These are phyloP conservation scores for Asclepias syriaca DNA, from an alignment of 257 asterid species.

Conservation along the genomic window DNA sequence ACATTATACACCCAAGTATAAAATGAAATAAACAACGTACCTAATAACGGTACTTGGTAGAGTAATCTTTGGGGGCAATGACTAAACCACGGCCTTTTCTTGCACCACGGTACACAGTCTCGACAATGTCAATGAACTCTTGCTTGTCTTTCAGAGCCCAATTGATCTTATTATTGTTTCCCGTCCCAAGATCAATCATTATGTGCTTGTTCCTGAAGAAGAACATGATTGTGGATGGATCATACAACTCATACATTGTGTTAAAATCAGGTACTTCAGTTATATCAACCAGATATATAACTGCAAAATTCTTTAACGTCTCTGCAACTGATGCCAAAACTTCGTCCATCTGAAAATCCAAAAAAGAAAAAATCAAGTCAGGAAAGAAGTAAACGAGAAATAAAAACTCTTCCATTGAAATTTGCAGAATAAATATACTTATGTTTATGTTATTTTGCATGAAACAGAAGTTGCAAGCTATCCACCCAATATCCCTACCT, in stretches of 20 bases:
- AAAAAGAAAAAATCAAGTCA: background rate
- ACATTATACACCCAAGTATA: too few relatives aligned
- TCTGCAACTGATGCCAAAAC: conserved; percentile 78
- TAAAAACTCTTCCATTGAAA: too few relatives aligned
- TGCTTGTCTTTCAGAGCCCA: conserved; percentile 98
- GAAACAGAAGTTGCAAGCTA: too few relatives aligned
- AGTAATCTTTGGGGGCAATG: too few relatives aligned
- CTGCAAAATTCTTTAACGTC: conserved; percentile 76
- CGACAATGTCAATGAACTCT: conserved; percentile 94
- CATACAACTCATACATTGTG: conserved; percentile 90
- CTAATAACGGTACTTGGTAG: too few relatives aligned
- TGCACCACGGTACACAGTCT: too few relatives aligned
- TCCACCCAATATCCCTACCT: too few relatives aligned
- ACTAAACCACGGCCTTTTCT: too few relatives aligned
- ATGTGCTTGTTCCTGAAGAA: conserved; percentile 98
- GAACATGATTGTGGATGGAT: conserved; percentile 89
- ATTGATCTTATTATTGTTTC: conserved; percentile 50
- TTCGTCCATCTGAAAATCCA: conserved; percentile 61
- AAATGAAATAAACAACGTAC: too few relatives aligned
- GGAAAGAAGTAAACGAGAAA: background rate
- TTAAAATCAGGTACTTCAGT: conserved; percentile 90
- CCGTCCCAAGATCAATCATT: conserved; percentile 95
- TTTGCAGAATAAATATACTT: too few relatives aligned
- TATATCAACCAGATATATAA: conserved; percentile 82
- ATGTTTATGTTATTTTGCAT: too few relatives aligned